phyloP scores from a whole-genome alignment of 2,329 filamentous ascomycete species.

The Calonectria naviculata region DNA sequence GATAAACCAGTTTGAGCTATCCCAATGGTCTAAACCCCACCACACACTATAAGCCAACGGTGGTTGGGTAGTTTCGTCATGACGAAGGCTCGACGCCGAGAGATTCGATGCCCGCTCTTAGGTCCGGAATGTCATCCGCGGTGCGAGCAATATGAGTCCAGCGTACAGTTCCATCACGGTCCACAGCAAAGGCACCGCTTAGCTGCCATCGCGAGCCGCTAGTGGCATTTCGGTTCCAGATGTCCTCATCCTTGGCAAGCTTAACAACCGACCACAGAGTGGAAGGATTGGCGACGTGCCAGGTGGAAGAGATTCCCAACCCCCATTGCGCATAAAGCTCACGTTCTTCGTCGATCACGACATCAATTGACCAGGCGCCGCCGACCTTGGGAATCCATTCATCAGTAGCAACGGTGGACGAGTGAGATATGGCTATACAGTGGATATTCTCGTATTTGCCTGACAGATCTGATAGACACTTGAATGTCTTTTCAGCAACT shows the following conservation, averaged over 20 bases:
- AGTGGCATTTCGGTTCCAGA: conserved; percentile 74
- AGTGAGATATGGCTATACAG: conserved; percentile 74
- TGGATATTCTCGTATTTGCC: conserved; percentile 58
- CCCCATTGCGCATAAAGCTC: conserved; percentile 75
- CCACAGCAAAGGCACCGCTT: conserved; percentile 69
- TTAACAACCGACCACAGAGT: conserved; percentile 68
- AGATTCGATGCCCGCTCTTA: conserved; percentile 41
- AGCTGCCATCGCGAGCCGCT: conserved; percentile 78
- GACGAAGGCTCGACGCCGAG: conserved; percentile 32
- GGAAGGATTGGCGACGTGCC: conserved; percentile 71
- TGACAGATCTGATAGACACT: conserved; percentile 63
- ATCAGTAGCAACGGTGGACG: conserved; percentile 61
- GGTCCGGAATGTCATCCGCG: conserved; percentile 46
- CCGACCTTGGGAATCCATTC: conserved; percentile 67
- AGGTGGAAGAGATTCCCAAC: conserved; percentile 68
- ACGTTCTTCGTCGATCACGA: conserved; percentile 71
- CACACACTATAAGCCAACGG: neutral
- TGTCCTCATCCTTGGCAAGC: conserved; percentile 70
- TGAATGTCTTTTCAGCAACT: conserved; percentile 78
- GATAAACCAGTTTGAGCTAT: neutral
- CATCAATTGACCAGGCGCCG: conserved; percentile 66
- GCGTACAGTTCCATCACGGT: conserved; percentile 43
- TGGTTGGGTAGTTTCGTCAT: neutral
- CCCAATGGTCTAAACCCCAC: neutral
- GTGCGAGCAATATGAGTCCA: conserved; percentile 45